Percentiles rank a stretch among this genome's conserved stretches.
Evolutionary conservation across 805 yeast genomes (phyloP).

Genomic region (Pichia heedii): DNA sequence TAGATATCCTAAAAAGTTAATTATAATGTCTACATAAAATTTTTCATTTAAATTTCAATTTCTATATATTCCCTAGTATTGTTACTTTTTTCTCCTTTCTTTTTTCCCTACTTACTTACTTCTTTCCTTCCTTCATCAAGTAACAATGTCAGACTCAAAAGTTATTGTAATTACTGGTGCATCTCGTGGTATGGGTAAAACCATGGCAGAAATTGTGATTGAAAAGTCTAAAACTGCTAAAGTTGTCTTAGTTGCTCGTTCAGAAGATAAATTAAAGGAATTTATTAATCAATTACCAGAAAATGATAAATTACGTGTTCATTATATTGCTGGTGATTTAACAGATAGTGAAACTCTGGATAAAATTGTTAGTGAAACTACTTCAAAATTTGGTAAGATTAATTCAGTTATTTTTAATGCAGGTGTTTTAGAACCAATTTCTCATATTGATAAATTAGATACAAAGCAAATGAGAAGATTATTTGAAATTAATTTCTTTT

Average conservation of each 20-base stretch:
- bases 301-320: slow-evolving; percentile 45
- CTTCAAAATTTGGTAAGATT: slow-evolving; percentile 40
- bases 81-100: neutral
- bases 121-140: neutral
- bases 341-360: slow-evolving; percentile 27
- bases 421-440: slow-evolving; percentile 76
- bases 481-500: slow-evolving; percentile 72
- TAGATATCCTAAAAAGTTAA: no score
- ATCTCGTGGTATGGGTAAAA: slow-evolving; percentile 73
- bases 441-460: slow-evolving; percentile 35
- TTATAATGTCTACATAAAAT: no score
- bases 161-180: slow-evolving; percentile 49
- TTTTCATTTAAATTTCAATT: neutral
- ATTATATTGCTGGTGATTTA: slow-evolving; percentile 53
- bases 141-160: neutral
- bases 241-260: slow-evolving; percentile 71
- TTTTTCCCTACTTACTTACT: neutral
- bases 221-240: slow-evolving; percentile 23
- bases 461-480: slow-evolving; percentile 49
- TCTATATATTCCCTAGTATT: no score
- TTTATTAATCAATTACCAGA: slow-evolving; percentile 29
- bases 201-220: slow-evolving; percentile 51
- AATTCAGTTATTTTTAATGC: slow-evolving; percentile 71
- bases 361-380: slow-evolving; percentile 7
- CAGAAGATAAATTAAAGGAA: slow-evolving; percentile 35